Base-by-base conservation (phyloP, 176 grass and related monocot species). In the Poa pratensis region DNA sequence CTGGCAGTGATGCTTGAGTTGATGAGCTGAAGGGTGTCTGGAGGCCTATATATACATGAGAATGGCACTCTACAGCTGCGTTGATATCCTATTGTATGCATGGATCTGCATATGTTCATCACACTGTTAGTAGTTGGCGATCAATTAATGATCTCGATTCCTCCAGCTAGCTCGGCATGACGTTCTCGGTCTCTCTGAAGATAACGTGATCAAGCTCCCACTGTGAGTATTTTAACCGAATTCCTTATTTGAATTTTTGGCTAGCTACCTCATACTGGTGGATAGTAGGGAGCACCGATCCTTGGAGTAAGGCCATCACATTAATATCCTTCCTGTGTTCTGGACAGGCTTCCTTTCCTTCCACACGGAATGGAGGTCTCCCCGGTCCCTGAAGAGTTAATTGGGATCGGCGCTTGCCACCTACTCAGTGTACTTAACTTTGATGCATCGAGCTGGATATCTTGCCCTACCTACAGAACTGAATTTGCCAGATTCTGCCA, bases 1-100 rank as follows among this genome's bases (percentile, higher is more conserved):
- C 83, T 88, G 64, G 55, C 58, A 32, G 72, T 80, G 80, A 73
- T 87, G 80, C 84, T 34, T 80, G 80, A 15, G 79, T 68, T 90
- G 80, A 81, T 87, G 80, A 58, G 32, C 18, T 90, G 28, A 83
- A 73, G 10, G 66, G 40, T 81, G 50, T 80, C 54, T n/a, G 16
- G 26, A 6, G 23, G n/a, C 61, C 68, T 80, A 61, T 87, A 79
- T 86, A 90, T 85, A 81, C 22, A 26, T 5, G 30, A 7, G 17
- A 83, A 28, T 6, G 43, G 45, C 52, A 23, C 73, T 73, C 42
- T 9, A 62, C 74, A 46, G 57, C 20, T 84, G 3, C 11, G 34
- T n/a, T 66, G 46, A 63, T 70, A 43, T 80, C 32, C 64, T 28
- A 28, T 62, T 83, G 67, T 68, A 20, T 42, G 43, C 81, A 73